Conservation (phyloP, 2,329 filamentous ascomycete species). For the Ceratocystis harringtonii region DNA sequence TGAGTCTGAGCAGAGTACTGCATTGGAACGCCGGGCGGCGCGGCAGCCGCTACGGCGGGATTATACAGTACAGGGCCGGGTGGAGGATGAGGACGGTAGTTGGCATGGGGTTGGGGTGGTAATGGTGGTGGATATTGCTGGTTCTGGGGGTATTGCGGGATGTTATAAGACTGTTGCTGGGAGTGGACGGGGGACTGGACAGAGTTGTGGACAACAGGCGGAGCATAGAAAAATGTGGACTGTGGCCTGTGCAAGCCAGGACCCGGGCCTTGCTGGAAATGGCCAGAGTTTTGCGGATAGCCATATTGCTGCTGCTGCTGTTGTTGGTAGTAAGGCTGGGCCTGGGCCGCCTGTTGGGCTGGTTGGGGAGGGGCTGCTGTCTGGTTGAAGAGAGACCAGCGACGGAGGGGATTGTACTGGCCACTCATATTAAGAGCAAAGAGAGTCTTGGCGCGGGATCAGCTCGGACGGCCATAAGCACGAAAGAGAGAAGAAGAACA, state of each 20-base stretch:
- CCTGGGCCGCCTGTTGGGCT: neutral
- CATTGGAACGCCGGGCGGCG: slow-evolving; percentile 7
- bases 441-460: neutral
- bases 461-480: neutral
- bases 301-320: neutral
- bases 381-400: slow-evolving; percentile 2
- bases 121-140: neutral
- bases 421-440: neutral
- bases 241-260: neutral
- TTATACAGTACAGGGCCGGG: slow-evolving; percentile 3
- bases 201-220: neutral
- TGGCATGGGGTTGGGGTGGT: neutral
- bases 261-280: neutral
- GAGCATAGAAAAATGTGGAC: neutral
- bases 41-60: slow-evolving; percentile 1
- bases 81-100: neutral
- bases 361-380: neutral
- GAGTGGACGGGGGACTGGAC: neutral
- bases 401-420: neutral
- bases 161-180: neutral
- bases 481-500: neutral
- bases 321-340: neutral
- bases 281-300: neutral
- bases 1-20: neutral
- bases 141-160: neutral